Base-by-base conservation (phyloP, 2,329 filamentous ascomycete species). In the Emergomyces pasteurianus region DNA sequence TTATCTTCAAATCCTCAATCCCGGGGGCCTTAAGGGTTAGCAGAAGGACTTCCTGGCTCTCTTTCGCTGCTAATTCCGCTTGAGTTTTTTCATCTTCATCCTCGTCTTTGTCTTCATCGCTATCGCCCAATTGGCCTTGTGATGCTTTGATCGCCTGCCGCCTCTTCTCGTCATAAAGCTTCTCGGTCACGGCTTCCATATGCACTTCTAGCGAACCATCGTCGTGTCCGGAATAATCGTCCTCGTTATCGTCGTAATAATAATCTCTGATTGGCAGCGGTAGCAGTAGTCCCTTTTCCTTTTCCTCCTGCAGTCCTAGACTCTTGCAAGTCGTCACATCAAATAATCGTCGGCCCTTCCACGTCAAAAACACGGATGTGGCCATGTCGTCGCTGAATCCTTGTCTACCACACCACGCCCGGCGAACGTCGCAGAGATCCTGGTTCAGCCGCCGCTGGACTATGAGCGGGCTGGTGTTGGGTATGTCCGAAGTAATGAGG, bases 151-250 rank as follows among this genome's bases (percentile, higher is more conserved):
- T 63, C 63, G 16, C 62, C 52, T 36, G 60, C 54, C 38, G 62
- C 59, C 36, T 66, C 61, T 46, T 67, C 61, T 59, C 75, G 61
- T 73, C 73, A 52, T 84, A 87, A 1, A 82, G 73, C 12, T 87
- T 83, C 8, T 84, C 78, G 0, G 88, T 92, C 81, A 89, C 90
- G 7, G 87, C 88, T 71, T 92, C 86, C 64, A 95, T 80, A 65
- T 87, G 82, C n/a, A 95, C 81, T 59, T 82, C 81, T 8, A 79
- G 74, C 14, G 79, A 78, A 28, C 81, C 79, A 31, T 81, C 80
- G 14, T 56, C 53, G 7, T 40, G 21, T 21, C 43, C 40, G 38
- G n/a, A 26, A 31, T 21, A 16, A 34, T 18, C 23, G 21, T 49
- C 42, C 26, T 59, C 28, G 34, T 26, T 40, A n/a, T 16, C 40